phyloP scores from a whole-genome alignment of 495 filamentous ascomycete species.

The Hyaloscypha hepaticicola region DNA sequence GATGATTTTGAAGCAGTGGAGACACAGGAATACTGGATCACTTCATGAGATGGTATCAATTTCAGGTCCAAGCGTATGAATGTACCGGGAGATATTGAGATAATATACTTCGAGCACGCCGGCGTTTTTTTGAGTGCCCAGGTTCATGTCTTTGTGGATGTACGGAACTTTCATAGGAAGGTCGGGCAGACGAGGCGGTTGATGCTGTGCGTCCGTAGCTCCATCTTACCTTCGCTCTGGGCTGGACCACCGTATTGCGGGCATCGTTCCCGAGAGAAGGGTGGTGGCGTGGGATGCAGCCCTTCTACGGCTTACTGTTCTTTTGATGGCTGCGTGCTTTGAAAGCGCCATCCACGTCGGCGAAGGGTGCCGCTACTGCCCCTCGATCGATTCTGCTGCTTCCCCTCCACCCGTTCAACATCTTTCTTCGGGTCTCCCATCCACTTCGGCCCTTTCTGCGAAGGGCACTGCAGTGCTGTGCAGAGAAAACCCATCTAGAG shows the following conservation, averaged over 20 bases:
- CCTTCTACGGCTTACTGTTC: not conserved
- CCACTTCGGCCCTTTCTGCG: conserved; percentile 2
- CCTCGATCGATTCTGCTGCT: conserved; percentile 5
- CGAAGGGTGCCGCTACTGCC: conserved; percentile 6
- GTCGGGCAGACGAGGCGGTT: not conserved
- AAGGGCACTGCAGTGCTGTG: not conserved
- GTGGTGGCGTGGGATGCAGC: not conserved
- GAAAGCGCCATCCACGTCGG: conserved; percentile 10
- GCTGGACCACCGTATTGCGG: not conserved
- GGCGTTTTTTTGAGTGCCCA: conserved; percentile 1
- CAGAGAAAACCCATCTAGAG: not conserved
- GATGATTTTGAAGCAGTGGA: conserved; percentile 15
- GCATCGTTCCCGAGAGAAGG: not conserved
- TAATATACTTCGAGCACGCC: not conserved
- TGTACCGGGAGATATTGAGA: not conserved
- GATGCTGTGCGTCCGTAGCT: conserved; percentile 1
- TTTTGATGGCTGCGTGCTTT: not conserved
- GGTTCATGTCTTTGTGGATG: not conserved
- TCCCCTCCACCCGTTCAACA: not conserved
- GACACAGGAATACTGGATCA: not conserved
- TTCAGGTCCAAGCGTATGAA: conserved; percentile 8
- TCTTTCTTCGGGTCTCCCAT: not conserved
- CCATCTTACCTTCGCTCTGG: not conserved
- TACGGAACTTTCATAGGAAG: not conserved
- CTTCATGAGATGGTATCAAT: not conserved